These are phyloP conservation scores for Solanum etuberosum DNA, from an alignment of 257 asterid genomes.

Conservation along the genomic window DNA sequence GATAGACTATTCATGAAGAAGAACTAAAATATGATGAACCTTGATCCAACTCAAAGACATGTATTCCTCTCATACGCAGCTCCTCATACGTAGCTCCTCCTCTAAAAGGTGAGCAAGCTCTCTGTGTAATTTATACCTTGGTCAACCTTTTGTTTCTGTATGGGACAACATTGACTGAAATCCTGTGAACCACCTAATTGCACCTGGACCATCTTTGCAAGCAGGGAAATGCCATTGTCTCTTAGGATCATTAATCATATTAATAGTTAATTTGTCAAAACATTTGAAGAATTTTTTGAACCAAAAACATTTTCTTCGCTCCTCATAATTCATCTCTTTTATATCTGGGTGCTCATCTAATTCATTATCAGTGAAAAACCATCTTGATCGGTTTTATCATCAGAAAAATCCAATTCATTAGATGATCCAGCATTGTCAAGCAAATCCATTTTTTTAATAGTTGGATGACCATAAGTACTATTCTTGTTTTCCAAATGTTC, in stretches of 20 bases:
- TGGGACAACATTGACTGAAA: background rate
- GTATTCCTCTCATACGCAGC: background rate
- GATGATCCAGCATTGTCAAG: background rate
- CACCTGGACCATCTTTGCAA: background rate
- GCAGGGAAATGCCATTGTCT: background rate
- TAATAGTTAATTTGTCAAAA: too few relatives aligned
- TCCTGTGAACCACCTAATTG: background rate
- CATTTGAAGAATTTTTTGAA: too few relatives aligned
- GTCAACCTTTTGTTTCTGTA: background rate
- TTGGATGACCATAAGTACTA: background rate
- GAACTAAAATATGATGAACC: background rate
- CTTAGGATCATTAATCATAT: background rate
- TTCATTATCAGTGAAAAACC: background rate
- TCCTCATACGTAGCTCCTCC: background rate
- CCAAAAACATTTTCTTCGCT: background rate
- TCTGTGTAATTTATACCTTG: background rate
- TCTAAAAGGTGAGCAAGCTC: background rate
- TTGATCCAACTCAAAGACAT: background rate
- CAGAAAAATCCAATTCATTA: background rate
- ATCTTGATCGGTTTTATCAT: background rate
- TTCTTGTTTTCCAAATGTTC: background rate
- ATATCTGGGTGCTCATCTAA: background rate
- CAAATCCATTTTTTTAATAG: background rate
- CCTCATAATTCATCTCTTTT: background rate
- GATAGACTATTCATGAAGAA: too few relatives aligned